Evolutionary conservation across 306 rosid genomes (phyloP).

Genomic region (Pyrus betulifolia): DNA sequence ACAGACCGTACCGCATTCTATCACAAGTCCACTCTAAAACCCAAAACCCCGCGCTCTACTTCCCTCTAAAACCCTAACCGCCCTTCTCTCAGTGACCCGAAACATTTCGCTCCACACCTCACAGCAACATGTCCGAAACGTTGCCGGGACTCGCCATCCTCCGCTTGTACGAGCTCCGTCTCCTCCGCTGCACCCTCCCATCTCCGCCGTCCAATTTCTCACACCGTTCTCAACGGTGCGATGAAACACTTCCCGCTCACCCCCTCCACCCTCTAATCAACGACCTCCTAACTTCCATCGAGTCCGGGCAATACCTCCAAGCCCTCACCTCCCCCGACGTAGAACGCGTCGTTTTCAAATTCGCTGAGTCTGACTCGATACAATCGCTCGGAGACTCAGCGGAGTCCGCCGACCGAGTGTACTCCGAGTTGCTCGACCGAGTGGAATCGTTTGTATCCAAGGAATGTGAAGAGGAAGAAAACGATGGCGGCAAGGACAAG

Average conservation of each 20-base stretch:
- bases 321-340: conserved; percentile 49
- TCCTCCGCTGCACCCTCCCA: conserved; percentile 61
- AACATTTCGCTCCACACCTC: background rate
- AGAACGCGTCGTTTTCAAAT: conserved; percentile 29
- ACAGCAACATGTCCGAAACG: conserved; percentile 7
- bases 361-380: conserved; percentile 20
- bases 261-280: conserved; percentile 26
- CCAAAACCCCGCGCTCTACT: background rate
- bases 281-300: conserved; percentile 43
- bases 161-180: conserved; percentile 68
- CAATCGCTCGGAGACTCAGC: conserved; percentile 16
- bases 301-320: conserved; percentile 45
- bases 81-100: background rate
- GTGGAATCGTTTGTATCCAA: conserved; percentile 42
- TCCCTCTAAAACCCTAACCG: background rate
- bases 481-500: conserved; percentile 21
- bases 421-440: conserved; percentile 48
- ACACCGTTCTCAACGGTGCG: conserved; percentile 9
- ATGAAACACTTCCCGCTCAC: background rate
- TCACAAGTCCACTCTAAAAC: background rate
- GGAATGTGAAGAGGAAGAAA: conserved; percentile 14
- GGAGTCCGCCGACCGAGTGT: conserved; percentile 45
- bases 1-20: background rate
- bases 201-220: conserved; percentile 9
- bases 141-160: conserved; percentile 3